Percentiles rank a stretch among this genome's conserved stretches.
These are phyloP conservation scores for Pulveroboletus sp. DNA, from an alignment of 1,284 basidiomycete species.

Conservation along the genomic window DNA sequence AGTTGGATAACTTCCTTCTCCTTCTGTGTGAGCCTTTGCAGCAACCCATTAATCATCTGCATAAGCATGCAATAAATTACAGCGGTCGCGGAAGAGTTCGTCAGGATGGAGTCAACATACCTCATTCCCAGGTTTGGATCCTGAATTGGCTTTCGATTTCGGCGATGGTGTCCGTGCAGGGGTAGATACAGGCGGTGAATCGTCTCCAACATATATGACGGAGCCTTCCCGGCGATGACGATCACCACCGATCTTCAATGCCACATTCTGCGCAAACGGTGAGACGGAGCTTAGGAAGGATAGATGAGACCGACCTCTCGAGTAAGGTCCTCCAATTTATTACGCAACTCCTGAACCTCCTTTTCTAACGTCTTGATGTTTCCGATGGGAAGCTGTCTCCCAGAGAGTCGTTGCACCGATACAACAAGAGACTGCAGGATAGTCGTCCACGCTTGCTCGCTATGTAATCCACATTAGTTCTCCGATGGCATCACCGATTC, in stretches of 20 bases:
- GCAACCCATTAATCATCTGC: slow-evolving; percentile 73
- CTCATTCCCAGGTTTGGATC: slow-evolving; percentile 54
- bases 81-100: neutral
- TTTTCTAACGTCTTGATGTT: slow-evolving; percentile 12
- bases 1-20: slow-evolving; percentile 82
- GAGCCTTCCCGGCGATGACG: slow-evolving; percentile 48
- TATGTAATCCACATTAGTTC: slow-evolving; percentile 7
- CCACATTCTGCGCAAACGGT: slow-evolving; percentile 36
- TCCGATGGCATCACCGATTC: neutral
- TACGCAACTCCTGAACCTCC: slow-evolving; percentile 16
- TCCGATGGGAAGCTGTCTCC: slow-evolving; percentile 19
- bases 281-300: neutral
- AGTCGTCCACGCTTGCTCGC: slow-evolving; percentile 23
- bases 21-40: slow-evolving; percentile 80
- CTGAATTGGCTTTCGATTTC: slow-evolving; percentile 41
- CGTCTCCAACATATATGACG: slow-evolving; percentile 12
- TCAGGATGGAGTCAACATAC: slow-evolving; percentile 29
- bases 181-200: neutral
- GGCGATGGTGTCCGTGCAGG: slow-evolving; percentile 38
- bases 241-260: slow-evolving; percentile 54
- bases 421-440: slow-evolving; percentile 19
- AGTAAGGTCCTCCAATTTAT: slow-evolving; percentile 14
- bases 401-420: slow-evolving; percentile 26
- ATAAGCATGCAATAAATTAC: slow-evolving; percentile 8
- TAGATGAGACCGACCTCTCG: slow-evolving; percentile 19